Evolutionary conservation across 176 grass and related monocot genomes (phyloP), one percentile per base, ranked within the genome.

Genomic region (Phragmites australis): DNA sequence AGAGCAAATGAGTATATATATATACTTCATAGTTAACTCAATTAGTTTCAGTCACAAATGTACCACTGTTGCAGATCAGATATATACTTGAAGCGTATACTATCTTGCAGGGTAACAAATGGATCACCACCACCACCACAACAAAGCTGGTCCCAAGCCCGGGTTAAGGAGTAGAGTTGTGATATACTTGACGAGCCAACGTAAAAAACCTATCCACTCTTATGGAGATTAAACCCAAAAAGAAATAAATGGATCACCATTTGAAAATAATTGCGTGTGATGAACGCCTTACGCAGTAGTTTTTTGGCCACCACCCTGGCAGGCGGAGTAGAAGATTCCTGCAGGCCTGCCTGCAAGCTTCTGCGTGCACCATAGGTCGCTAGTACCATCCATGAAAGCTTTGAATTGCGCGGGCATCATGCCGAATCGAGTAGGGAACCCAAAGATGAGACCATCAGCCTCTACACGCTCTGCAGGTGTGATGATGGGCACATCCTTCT

Each of bases 341-440:
- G 92, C 92, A 12, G 89, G 92, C 65, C 87, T 94, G 17, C 89
- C 92, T 23, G 92, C 92, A 22, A 94, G 89, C 39, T 77, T 75
- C 76, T 94, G 92, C 31, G 79, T 31, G 26, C 83, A 67, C 92
- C 92, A 91, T 0, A 94, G 81, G 8, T 81, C 83, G 34, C 86
- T 87, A 10, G 92, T 94, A 14, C 76, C 47, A 57, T 94, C 92
- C 54, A 94, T 44, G 76, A 91, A 94, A 12, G 89, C 83, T 82
- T 89, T 94, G 46, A 94, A 86, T 55, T 94, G 92, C 14, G 82
- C 83, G 0, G 82, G 68, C 86, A 94, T 88, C 92, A 94, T 91
- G 31, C 92, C 89, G 25, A 94, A 94, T 42, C 92, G 65, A n/a
- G 92, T 94, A 1, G 89, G 92, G 58, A 94, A 94, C 14, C 92